Evolutionary conservation across 805 yeast genomes (phyloP), one percentile per base, ranked within the genome.

Genomic region (Saturnispora sanitii): DNA sequence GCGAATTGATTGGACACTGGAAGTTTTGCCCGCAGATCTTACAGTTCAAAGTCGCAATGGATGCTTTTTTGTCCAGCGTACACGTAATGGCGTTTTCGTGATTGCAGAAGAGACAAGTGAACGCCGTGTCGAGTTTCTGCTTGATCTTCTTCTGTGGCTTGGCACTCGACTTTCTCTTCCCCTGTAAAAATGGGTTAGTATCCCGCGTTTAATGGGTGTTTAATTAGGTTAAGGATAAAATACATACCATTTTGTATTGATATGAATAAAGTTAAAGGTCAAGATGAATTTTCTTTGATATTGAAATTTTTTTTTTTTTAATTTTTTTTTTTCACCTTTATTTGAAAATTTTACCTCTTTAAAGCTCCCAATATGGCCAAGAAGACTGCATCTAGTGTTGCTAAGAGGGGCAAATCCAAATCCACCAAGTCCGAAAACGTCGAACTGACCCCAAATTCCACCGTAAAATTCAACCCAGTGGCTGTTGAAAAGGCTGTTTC

Each of bases 11-110:
- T 35, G 87, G 77, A 4, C 94, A 76, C 59, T 88, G 96, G 67
- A 92, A 90, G 29, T 76, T 73, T 60, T 88, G 96, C 0, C 96
- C 96, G 58, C 98, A 90, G 26, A 87, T 81, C 57, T 92, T 92
- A 61, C 98, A 90, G 47, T 75, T 77, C 44, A 92, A 63, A 19
- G 81, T 76, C 18, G 97, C 98, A 35, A 90, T 71, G 44, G 83
- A 79, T 46, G 79, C 70, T 60, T 82, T 85, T 64, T 86, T 90
- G 60, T 90, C 97, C 61, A 90, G 60, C 7, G 83, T 75, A 57
- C 96, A 88, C 31, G 81, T 73, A 32, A 90, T 95, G 2, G 96
- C 81, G 52, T 81, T 80, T 56, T 90, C 97, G 64, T 90, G 97
- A 61, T 90, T 90, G 63, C 98, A 90, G 61, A 90, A 90, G 42